Evolutionary conservation across 768 basidiomycete genomes (phyloP).

Genomic region (Glaciozyma martinii): DNA sequence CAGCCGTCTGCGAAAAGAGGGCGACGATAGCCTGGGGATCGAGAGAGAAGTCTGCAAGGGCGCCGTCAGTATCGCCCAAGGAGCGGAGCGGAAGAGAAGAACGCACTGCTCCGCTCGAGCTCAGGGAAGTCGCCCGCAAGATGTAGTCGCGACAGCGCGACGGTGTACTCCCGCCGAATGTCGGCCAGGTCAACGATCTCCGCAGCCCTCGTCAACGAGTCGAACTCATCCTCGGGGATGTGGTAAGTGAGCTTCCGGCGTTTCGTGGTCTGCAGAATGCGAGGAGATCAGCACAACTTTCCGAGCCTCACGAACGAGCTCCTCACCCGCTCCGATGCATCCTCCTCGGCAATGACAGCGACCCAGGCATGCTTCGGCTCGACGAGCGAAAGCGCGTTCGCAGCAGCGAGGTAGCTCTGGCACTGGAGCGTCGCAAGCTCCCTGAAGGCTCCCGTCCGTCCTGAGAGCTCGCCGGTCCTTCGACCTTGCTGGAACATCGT

Average conservation of each 20-base stretch:
- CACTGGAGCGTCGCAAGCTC: conserved; percentile 66
- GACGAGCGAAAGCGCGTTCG: conserved; percentile 77
- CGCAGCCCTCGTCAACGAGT: conserved; percentile 41
- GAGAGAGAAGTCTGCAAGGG: conserved; percentile 35
- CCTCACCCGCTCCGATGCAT: conserved; percentile 14
- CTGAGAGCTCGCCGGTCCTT: conserved; percentile 53
- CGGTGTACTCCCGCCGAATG: conserved; percentile 61
- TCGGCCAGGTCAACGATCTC: conserved; percentile 73
- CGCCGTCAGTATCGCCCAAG: not conserved
- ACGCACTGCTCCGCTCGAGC: conserved; percentile 53
- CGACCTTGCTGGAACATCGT: conserved; percentile 88
- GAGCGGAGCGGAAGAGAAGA: too few species aligned
- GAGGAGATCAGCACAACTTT: not conserved
- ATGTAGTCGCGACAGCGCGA: conserved; percentile 68
- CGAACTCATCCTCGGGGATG: conserved; percentile 66
- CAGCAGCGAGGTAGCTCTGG: conserved; percentile 60
- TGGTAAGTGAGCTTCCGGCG: conserved; percentile 61
- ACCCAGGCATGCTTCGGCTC: conserved; percentile 78
- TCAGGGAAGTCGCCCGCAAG: conserved; percentile 55
- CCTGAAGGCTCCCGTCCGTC: conserved; percentile 39
- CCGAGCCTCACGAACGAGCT: not conserved
- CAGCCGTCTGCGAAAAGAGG: conserved; percentile 64
- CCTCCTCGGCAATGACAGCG: conserved; percentile 36
- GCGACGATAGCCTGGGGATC: conserved; percentile 55
- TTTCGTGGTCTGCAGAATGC: conserved; percentile 51